Evolutionary conservation across 768 basidiomycete species (phyloP), one percentile per base, ranked within the genome.

Genomic region (Hericium coralloides): DNA sequence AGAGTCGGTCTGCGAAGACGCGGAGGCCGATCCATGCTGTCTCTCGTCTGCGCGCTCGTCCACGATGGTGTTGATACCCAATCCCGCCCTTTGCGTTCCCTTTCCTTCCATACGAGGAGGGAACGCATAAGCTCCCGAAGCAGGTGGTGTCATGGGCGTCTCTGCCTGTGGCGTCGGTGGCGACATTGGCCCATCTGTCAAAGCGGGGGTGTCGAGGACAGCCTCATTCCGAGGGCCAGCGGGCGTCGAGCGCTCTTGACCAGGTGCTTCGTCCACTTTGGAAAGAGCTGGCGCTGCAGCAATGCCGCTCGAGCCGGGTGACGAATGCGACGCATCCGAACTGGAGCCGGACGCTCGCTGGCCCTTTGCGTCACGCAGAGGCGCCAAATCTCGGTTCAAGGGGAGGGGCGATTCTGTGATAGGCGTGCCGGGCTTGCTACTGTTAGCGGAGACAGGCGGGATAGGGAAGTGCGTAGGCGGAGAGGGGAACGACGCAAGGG

Each of bases 391-490:
- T 23, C 23, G 31, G 25, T 60, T 38, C 1, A 45, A 47, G 43
- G 12, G 38, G 37, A 12, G 49, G 25, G 26, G 58, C 54, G 37
- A 56, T 17, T 22, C 54, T 22, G 39, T n/a, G 45, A 57, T 53
- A 56, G 59, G 22, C 57, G 50, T 55, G 26, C 58, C 43, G 52
- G 55, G 38, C 45, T 45, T 55, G 45, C 52, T 60, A 18, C 58
- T 67, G 22, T 48, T 52, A 6, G 64, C 61, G 5, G 52, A 53
- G 8, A 66, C 62, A 5, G 80, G 77, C 38, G 84, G 87, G 14
- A 84, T 69, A 12, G 87, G 87, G 57, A 85, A 80, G 66, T 89
- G 86, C 0, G 80, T 81, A 0, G 88, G 88, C 15, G 88, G 88
- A 0, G 77, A 69, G 22, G 88, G 88, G 67, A 90, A 90, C 0